Evolutionary conservation across 73 alveolate genomes (phyloP).

Genomic region (Paramecium sonneborni): DNA sequence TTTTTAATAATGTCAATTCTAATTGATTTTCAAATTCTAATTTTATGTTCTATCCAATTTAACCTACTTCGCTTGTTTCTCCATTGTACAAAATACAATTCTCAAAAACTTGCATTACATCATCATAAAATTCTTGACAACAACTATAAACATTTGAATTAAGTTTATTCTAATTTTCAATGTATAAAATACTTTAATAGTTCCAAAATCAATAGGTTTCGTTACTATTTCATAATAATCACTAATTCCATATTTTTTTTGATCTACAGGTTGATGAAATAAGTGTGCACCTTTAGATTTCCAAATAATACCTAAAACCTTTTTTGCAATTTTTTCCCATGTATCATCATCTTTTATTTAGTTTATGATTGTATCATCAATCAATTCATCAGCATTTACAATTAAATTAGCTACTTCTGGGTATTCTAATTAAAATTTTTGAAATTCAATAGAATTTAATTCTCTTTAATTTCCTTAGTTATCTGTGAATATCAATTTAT

Average conservation of each 20-base stretch:
- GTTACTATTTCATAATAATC: conserved; percentile 91
- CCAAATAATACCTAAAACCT: conserved; percentile 86
- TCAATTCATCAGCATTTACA: conserved; percentile 63
- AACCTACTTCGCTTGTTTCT: conserved; percentile 59
- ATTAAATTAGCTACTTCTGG: conserved; percentile 65
- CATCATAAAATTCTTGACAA: conserved; percentile 57
- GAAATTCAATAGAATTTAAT: conserved; percentile 52
- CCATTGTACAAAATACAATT: conserved; percentile 68
- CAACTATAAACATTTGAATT: conserved; percentile 57
- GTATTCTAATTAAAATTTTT: conserved; percentile 54
- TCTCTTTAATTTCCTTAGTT: conserved; percentile 67
- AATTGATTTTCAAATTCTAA: conserved; percentile 35
- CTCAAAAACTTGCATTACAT: conserved; percentile 51
- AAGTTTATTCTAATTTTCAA: conserved; percentile 43
- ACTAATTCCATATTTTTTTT: conserved; percentile 80
- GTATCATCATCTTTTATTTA: conserved; percentile 63
- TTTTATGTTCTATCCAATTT: conserved; percentile 40
- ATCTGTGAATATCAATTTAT: conserved; percentile 64
- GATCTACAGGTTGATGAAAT: conserved; percentile 96
- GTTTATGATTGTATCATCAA: conserved; percentile 55
- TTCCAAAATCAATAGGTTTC: conserved; percentile 96
- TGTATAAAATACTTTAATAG: conserved; percentile 77
- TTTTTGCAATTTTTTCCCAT: conserved; percentile 69
- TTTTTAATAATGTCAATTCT: neutral
- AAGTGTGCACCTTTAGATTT: conserved; percentile 86